Percentiles rank a stretch among this genome's conserved stretches.
Conservation (phyloP, 352 stramenopile species). For the Phytophthora cajani region DNA sequence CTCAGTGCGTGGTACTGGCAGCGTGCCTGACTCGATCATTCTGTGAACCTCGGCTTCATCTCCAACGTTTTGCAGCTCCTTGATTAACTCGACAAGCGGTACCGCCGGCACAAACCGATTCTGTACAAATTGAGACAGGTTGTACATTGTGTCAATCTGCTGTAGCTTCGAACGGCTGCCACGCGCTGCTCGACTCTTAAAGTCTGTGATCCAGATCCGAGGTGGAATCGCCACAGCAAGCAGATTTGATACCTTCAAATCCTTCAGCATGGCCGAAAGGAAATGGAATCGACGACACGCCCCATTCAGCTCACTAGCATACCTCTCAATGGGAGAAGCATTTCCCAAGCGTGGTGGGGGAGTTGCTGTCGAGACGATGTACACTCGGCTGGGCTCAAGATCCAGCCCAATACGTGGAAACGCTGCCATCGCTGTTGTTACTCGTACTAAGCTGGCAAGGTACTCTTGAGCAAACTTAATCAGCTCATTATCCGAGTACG, state of each 20-base stretch:
- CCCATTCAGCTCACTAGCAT: conserved; percentile 40
- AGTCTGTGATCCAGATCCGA: conserved; percentile 41
- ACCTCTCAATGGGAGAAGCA: conserved; percentile 45
- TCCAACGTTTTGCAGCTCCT: conserved; percentile 48
- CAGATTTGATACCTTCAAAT: conserved; percentile 43
- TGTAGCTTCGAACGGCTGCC: conserved; percentile 54
- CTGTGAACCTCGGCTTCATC: conserved; percentile 34
- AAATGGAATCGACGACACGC: conserved; percentile 57
- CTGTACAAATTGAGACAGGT: conserved; percentile 50
- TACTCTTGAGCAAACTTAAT: conserved; percentile 55
- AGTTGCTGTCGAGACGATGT: conserved; percentile 28
- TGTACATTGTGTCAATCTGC: conserved; percentile 78
- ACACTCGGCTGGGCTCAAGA: conserved; percentile 37
- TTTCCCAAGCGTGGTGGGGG: conserved; percentile 24
- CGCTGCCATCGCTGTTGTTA: conserved; percentile 38
- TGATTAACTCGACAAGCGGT: conserved; percentile 47
- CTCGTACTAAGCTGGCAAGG: conserved; percentile 57
- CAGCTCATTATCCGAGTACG: conserved; percentile 56
- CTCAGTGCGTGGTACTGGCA: conserved; percentile 27
- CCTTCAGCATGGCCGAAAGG: conserved; percentile 47
- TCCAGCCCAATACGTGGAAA: conserved; percentile 42
- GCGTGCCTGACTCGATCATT: conserved; percentile 44
- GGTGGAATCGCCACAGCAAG: conserved; percentile 35
- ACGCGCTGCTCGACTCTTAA: conserved; percentile 47
- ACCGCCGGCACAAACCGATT: conserved; percentile 38